phyloP scores from a whole-genome alignment of 2,329 filamentous ascomycete species.

The Cladosporium sp. region DNA sequence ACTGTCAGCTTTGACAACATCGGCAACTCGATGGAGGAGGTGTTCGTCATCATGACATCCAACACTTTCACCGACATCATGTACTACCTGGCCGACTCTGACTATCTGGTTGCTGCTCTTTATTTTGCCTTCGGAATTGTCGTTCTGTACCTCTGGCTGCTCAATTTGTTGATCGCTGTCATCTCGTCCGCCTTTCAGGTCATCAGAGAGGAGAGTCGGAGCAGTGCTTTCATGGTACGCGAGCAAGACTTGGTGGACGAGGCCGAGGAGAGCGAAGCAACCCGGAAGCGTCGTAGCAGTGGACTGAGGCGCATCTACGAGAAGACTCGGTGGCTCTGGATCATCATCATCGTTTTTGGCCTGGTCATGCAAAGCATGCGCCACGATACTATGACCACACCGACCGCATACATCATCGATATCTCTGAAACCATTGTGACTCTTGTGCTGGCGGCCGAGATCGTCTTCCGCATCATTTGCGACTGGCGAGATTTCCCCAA shows the following conservation, averaged over 20 bases:
- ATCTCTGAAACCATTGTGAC: constrained; percentile 75
- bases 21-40: constrained; percentile 83
- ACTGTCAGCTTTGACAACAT: constrained; percentile 97
- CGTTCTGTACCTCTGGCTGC: constrained; percentile 93
- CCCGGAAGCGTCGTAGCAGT: constrained; percentile 46
- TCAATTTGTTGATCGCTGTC: constrained; percentile 91
- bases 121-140: constrained; percentile 75
- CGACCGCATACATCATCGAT: constrained; percentile 66
- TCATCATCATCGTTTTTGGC: constrained; percentile 75
- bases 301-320: constrained; percentile 71
- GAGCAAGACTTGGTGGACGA: constrained; percentile 52
- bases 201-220: constrained; percentile 92
- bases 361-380: constrained; percentile 77
- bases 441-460: constrained; percentile 76
- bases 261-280: constrained; percentile 42
- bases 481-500: constrained; percentile 82
- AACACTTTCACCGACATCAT: constrained; percentile 96
- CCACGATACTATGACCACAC: constrained; percentile 71
- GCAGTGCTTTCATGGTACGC: constrained; percentile 85
- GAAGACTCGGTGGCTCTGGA: constrained; percentile 76
- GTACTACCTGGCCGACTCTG: constrained; percentile 89
- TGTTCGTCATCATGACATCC: constrained; percentile 97
- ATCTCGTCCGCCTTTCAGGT: constrained; percentile 99
- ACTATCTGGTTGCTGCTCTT: constrained; percentile 82
- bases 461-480: constrained; percentile 72